Evolutionary conservation across 164 flowering plant genomes (phyloP).

Genomic region (Dillenia turbinata): DNA sequence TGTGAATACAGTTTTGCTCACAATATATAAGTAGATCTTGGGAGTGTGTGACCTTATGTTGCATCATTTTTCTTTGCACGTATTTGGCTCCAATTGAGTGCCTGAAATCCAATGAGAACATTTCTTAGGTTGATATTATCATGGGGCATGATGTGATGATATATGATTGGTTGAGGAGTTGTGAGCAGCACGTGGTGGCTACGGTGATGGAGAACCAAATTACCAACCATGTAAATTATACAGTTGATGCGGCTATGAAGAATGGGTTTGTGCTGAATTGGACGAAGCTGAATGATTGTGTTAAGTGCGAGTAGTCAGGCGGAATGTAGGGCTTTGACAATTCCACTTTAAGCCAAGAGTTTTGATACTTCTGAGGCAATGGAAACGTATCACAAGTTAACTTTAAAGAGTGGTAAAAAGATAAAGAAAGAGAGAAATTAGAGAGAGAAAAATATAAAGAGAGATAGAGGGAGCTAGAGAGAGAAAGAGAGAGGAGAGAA

Average conservation of each 20-base stretch:
- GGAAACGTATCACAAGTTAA: not conserved
- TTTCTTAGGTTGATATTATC: slow-evolving; percentile 1
- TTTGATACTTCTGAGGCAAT: slow-evolving; percentile 10
- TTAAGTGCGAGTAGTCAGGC: slow-evolving; percentile 8
- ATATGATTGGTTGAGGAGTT: slow-evolving; percentile 11
- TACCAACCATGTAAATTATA: not conserved
- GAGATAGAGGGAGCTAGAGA: no score
- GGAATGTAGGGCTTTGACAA: slow-evolving; percentile 11
- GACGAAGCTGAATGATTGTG: not conserved
- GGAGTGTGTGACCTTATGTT: no score
- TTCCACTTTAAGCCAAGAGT: not conserved
- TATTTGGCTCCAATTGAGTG: not conserved
- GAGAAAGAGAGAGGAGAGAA: no score
- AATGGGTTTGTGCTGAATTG: slow-evolving; percentile 17
- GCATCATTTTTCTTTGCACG: no score
- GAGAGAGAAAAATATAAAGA: no score
- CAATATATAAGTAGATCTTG: no score
- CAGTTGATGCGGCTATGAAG: slow-evolving; percentile 4
- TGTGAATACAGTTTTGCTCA: no score
- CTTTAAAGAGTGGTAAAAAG: no score
- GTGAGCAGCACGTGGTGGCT: slow-evolving; percentile 17
- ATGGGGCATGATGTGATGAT: not conserved
- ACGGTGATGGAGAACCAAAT: slow-evolving; percentile 8
- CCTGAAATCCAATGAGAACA: not conserved
- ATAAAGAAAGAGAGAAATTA: no score